Conservation (phyloP, 371 early-diverging fungal genomes). For the Apophysomyces variabilis region DNA sequence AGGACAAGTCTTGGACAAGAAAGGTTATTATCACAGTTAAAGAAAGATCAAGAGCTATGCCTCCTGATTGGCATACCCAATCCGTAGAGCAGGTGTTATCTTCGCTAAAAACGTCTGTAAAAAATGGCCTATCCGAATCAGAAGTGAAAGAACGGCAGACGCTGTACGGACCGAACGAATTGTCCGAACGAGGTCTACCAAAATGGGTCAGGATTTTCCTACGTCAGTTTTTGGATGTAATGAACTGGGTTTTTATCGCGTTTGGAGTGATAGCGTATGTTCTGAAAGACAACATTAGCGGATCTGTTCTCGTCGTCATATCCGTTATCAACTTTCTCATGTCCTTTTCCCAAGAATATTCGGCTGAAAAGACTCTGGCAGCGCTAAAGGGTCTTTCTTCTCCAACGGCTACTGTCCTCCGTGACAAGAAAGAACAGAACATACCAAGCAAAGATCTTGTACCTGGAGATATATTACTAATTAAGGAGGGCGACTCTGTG, state of each 20-base stretch:
- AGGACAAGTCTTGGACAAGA: background rate
- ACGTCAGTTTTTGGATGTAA: conserved; percentile 81
- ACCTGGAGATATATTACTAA: conserved; percentile 85
- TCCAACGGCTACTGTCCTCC: conserved; percentile 77
- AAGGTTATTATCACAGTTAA: background rate
- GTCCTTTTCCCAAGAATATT: conserved; percentile 89
- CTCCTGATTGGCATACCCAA: conserved; percentile 44
- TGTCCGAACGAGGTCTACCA: conserved; percentile 65
- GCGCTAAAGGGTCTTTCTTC: conserved; percentile 82
- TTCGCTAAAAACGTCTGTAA: conserved; percentile 57
- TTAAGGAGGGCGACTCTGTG: conserved; percentile 88
- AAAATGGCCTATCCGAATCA: conserved; percentile 65
- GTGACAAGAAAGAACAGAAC: conserved; percentile 69
- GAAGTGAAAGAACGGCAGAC: conserved; percentile 56
- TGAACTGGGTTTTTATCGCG: conserved; percentile 84
- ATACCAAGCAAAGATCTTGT: conserved; percentile 78
- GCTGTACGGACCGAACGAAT: conserved; percentile 76
- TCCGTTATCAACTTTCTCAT: conserved; percentile 79
- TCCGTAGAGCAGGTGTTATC: conserved; percentile 59
- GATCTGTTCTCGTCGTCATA: conserved; percentile 72
- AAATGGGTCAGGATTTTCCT: conserved; percentile 72
- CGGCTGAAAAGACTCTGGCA: conserved; percentile 89
- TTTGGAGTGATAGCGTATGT: conserved; percentile 61
- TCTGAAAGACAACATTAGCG: conserved; percentile 66
- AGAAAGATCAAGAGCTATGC: conserved; percentile 6